Evolutionary conservation across 2,329 filamentous ascomycete genomes (phyloP).

Genomic region (Xylaria sp.): DNA sequence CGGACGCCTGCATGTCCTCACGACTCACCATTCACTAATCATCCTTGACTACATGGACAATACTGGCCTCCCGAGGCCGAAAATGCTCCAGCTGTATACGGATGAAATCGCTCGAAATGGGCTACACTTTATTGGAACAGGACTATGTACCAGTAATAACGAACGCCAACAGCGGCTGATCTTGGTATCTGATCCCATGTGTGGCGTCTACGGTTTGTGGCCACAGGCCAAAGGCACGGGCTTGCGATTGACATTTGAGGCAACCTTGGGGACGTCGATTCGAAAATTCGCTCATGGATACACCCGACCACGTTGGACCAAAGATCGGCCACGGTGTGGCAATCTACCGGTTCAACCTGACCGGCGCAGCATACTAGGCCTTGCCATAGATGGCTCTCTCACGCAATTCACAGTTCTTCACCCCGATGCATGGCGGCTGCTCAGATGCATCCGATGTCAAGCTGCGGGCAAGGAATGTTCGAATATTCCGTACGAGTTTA

Average conservation of each 20-base stretch:
- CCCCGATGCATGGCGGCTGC: conserved; percentile 70
- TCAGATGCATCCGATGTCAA: conserved; percentile 79
- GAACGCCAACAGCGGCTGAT: conserved; percentile 55
- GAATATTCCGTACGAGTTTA: neutral
- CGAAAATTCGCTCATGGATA: conserved; percentile 65
- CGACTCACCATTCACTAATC: conserved; percentile 65
- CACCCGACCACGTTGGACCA: conserved; percentile 64
- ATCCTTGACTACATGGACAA: conserved; percentile 61
- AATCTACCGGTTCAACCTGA: conserved; percentile 56
- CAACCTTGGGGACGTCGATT: conserved; percentile 65
- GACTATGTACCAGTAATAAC: conserved; percentile 37
- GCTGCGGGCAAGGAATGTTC: conserved; percentile 62
- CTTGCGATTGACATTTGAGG: conserved; percentile 63
- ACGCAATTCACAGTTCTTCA: conserved; percentile 76
- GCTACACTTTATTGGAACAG: conserved; percentile 60
- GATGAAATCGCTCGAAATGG: conserved; percentile 59
- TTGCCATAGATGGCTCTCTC: conserved; percentile 75
- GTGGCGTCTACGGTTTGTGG: conserved; percentile 63
- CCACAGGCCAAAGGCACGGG: conserved; percentile 56
- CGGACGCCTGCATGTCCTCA: conserved; percentile 63
- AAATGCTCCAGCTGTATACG: conserved; percentile 57
- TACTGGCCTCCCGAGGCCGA: conserved; percentile 46
- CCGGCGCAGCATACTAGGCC: conserved; percentile 68
- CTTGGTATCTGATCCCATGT: conserved; percentile 61
- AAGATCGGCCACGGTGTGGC: conserved; percentile 55